phyloP scores from a whole-genome alignment of 2,329 filamentous ascomycete species.

The Fusarium acutatum region DNA sequence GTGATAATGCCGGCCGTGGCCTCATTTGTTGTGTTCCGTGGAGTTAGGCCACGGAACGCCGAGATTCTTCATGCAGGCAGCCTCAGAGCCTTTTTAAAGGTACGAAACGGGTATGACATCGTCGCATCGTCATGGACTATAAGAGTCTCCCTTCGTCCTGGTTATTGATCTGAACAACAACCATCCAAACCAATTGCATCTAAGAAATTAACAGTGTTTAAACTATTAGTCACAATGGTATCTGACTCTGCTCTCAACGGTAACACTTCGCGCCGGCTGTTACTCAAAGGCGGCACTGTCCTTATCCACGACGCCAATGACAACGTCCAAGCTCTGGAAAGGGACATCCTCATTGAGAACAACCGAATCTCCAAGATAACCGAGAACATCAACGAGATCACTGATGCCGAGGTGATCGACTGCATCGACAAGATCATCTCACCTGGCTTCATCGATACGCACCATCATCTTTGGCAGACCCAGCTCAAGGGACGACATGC shows the following conservation, averaged over 20 bases:
- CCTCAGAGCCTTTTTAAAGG: background rate
- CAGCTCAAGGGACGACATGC: slow-evolving; percentile 13
- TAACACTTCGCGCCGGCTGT: background rate
- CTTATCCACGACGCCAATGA: slow-evolving; percentile 14
- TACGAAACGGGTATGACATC: background rate
- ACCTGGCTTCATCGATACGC: slow-evolving; percentile 8
- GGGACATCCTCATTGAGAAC: slow-evolving; percentile 9
- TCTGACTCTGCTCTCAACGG: background rate
- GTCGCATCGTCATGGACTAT: background rate
- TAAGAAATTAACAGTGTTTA: rapidly evolving
- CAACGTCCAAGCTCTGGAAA: background rate
- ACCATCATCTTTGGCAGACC: slow-evolving; percentile 18
- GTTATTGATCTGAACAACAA: background rate
- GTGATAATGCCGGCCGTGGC: background rate
- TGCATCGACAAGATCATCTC: background rate
- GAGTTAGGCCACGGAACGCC: background rate
- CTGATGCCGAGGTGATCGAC: background rate
- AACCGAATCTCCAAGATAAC: slow-evolving; percentile 5
- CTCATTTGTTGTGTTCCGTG: background rate
- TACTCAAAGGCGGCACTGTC: slow-evolving; percentile 15
- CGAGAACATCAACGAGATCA: background rate
- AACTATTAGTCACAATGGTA: background rate
- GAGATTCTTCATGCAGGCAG: background rate
- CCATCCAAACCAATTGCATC: too few species aligned
- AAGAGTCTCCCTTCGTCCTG: background rate